Conservation (phyloP, 805 yeast genomes). For the Kuraishia piskuri region DNA sequence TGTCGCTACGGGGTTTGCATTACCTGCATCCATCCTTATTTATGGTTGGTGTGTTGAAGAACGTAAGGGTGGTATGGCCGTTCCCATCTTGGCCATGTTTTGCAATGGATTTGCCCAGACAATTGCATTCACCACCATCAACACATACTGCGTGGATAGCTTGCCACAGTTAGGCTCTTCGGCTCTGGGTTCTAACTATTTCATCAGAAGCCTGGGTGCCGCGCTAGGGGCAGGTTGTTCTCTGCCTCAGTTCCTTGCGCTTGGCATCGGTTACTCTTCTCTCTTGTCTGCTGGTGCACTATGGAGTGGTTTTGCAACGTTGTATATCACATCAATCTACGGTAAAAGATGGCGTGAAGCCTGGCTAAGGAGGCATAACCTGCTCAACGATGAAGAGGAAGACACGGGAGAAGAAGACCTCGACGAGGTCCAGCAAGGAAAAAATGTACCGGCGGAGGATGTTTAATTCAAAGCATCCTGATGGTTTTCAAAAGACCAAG, state of each 20-base stretch:
- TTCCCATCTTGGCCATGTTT: constrained; percentile 43
- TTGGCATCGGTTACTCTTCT: constrained; percentile 37
- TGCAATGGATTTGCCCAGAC: constrained; percentile 43
- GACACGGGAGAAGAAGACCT: neutral
- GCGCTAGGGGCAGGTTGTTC: constrained; percentile 44
- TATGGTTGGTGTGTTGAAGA: constrained; percentile 49
- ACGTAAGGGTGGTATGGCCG: constrained; percentile 44
- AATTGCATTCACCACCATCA: constrained; percentile 40
- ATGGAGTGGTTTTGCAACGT: neutral
- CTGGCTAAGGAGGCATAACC: neutral
- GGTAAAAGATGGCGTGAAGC: neutral
- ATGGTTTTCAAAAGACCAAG: too few species aligned
- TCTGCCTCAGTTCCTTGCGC: constrained; percentile 32
- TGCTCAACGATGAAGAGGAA: neutral
- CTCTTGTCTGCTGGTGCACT: neutral
- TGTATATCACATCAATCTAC: neutral
- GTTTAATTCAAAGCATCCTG: neutral
- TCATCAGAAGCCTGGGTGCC: constrained; percentile 38
- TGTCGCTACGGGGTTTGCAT: constrained; percentile 29
- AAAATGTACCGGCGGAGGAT: neutral
- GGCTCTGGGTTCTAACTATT: constrained; percentile 47
- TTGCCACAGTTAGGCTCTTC: constrained; percentile 46
- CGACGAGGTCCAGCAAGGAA: neutral
- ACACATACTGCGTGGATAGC: constrained; percentile 51
- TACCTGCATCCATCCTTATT: constrained; percentile 35